These are phyloP conservation scores for Solanum hybrid DNA, from an alignment of 305 asterid genomes.

Conservation along the genomic window DNA sequence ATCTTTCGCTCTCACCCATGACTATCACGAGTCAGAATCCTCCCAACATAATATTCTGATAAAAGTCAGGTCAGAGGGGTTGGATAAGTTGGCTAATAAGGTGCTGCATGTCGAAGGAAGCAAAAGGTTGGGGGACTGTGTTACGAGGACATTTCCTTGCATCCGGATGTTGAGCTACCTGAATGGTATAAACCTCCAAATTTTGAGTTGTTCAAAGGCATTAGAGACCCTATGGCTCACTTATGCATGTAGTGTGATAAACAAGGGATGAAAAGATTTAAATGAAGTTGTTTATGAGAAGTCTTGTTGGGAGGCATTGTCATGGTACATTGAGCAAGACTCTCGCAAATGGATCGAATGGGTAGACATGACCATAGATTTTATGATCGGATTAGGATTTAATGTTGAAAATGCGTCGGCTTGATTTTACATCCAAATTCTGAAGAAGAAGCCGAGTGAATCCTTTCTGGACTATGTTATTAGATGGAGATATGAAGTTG, in stretches of 20 bases:
- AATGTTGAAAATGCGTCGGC: not conserved
- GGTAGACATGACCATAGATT: not conserved
- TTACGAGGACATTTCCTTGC: not conserved
- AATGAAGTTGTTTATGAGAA: not conserved
- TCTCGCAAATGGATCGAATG: not conserved
- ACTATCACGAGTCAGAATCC: not conserved
- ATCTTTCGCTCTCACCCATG: not conserved
- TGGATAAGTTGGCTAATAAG: not conserved
- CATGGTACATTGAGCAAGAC: not conserved
- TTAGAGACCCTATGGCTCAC: not conserved
- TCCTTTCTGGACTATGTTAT: not conserved
- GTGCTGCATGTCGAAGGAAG: not conserved
- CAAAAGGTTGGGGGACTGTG: not conserved
- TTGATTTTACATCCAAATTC: not conserved
- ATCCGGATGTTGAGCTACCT: not conserved
- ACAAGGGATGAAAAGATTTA: not conserved
- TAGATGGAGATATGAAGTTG: not conserved
- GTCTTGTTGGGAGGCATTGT: not conserved
- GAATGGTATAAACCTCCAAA: not conserved
- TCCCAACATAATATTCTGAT: not conserved
- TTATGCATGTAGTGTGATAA: not conserved
- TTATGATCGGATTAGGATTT: not conserved
- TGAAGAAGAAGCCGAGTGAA: not conserved
- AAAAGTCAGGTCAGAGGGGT: not conserved
- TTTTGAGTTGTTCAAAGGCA: not conserved